These are phyloP conservation scores for Agaricus blazei DNA, from an alignment of 768 basidiomycete species.

Conservation along the genomic window DNA sequence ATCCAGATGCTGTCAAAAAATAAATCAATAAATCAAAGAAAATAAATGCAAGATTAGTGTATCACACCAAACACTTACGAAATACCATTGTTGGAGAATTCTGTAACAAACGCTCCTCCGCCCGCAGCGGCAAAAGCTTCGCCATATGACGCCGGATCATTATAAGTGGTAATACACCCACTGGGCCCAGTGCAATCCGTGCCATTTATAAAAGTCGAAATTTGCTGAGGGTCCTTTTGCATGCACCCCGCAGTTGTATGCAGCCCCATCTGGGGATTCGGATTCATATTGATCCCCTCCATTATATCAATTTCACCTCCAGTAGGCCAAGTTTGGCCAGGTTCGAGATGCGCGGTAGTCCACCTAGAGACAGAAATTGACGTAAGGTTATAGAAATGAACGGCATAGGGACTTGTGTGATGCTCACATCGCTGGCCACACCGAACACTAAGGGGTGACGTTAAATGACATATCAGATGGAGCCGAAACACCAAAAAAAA, in stretches of 20 bases:
- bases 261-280: constrained; percentile 61
- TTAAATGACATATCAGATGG: neutral
- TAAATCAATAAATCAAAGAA: neutral
- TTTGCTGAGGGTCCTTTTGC: constrained; percentile 42
- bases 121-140: constrained; percentile 56
- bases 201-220: constrained; percentile 47
- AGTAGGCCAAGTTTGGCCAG: constrained; percentile 43
- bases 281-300: constrained; percentile 71
- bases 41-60: neutral
- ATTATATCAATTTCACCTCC: constrained; percentile 79
- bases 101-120: constrained; percentile 75
- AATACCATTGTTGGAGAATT: constrained; percentile 60
- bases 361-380: no score
- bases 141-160: constrained; percentile 55
- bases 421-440: constrained; percentile 65
- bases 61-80: constrained; percentile 38
- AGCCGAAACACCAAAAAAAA: neutral
- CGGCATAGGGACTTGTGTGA: constrained; percentile 10
- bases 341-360: constrained; percentile 25
- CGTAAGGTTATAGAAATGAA: no score
- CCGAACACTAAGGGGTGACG: constrained; percentile 46
- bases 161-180: constrained; percentile 62
- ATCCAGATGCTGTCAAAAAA: constrained; percentile 20
- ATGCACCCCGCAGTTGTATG: constrained; percentile 65
- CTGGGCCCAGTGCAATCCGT: constrained; percentile 51